A percentile compares a stretch with the other conserved stretches of the same genome.
These are phyloP conservation scores for Backusella sp. DNA, from an alignment of 192 early-diverging fungal genomes.

Conservation along the genomic window DNA sequence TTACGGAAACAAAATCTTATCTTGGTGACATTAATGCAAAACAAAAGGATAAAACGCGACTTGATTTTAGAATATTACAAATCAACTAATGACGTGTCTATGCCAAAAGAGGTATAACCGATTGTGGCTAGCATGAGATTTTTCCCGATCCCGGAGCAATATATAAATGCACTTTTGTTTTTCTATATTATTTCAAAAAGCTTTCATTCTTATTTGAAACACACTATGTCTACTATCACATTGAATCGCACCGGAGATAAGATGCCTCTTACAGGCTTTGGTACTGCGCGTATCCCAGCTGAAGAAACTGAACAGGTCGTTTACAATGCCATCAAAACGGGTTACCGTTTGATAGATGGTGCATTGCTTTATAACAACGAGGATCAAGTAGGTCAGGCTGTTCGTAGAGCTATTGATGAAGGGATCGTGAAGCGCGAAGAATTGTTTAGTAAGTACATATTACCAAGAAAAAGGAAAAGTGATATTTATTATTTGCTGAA, in stretches of 20 bases:
- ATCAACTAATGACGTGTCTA: not conserved
- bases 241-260: conserved; percentile 44
- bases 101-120: no score
- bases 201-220: no score
- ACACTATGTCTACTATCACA: conserved; percentile 16
- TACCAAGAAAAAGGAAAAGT: not conserved
- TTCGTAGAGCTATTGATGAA: conserved; percentile 44
- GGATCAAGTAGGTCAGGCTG: conserved; percentile 54
- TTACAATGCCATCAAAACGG: conserved; percentile 35
- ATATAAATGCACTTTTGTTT: no score
- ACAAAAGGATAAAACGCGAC: no score
- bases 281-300: conserved; percentile 47
- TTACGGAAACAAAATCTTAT: no score
- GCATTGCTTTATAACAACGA: conserved; percentile 66
- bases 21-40: no score
- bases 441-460: conserved; percentile 31
- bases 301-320: conserved; percentile 36
- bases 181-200: no score
- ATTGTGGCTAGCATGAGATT: no score
- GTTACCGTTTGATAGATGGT: conserved; percentile 44
- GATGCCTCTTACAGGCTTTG: conserved; percentile 54
- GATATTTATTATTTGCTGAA: not conserved
- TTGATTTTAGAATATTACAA: no score
- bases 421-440: conserved; percentile 54
- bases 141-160: no score